Evolutionary conservation across 2,329 filamentous ascomycete species (phyloP).

Genomic region (Fusarium sp.): DNA sequence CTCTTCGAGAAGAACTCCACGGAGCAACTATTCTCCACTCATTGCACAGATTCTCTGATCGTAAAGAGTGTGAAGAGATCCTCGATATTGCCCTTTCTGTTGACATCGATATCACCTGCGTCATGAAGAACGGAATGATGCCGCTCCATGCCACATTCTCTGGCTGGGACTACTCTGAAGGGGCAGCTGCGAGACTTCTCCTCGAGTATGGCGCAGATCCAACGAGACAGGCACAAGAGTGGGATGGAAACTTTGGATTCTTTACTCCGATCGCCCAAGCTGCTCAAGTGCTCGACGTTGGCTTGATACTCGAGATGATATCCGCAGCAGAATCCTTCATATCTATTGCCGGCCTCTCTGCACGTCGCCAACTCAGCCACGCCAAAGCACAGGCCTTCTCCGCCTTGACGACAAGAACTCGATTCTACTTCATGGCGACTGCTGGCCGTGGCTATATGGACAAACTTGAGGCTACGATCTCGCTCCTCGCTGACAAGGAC

Average conservation of each 20-base stretch:
- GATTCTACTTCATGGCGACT: not conserved
- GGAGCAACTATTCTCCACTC: not conserved
- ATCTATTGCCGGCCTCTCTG: not conserved
- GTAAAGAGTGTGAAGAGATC: not conserved
- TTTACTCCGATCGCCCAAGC: not conserved
- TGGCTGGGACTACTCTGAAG: not conserved
- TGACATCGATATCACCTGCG: not conserved
- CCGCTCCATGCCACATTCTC: not conserved
- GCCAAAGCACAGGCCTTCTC: not conserved
- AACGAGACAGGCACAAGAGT: not conserved
- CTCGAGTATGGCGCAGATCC: not conserved
- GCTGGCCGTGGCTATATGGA: not conserved
- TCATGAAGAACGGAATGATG: not conserved
- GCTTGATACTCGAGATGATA: not conserved
- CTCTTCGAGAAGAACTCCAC: not conserved
- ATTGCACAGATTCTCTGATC: not conserved
- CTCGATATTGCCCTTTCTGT: not conserved
- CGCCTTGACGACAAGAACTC: not conserved
- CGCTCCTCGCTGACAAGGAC: not conserved
- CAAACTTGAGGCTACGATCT: not conserved
- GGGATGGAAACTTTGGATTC: not conserved
- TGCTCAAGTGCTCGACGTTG: not conserved
- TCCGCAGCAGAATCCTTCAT: not conserved
- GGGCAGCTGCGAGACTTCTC: not conserved
- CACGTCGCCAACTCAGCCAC: not conserved